phyloP scores from a whole-genome alignment of 768 basidiomycete species.

The Suillus clintonianus region DNA sequence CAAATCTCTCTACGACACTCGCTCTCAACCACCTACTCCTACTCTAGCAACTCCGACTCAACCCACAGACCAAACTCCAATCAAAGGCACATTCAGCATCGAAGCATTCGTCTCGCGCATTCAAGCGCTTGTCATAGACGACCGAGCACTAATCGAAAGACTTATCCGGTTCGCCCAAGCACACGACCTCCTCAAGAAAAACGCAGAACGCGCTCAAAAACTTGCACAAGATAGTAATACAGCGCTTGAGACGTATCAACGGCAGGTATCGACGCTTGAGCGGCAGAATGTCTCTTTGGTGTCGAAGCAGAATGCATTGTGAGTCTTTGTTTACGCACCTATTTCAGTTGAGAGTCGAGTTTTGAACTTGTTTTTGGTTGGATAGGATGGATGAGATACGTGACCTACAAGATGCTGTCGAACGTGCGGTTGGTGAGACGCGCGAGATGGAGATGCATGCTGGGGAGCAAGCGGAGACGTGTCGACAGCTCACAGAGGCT shows the following conservation, averaged over 20 bases:
- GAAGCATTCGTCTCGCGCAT: slow-evolving; percentile 80
- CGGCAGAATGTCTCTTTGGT: slow-evolving; percentile 63
- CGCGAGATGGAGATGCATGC: slow-evolving; percentile 67
- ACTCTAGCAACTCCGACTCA: slow-evolving; percentile 22
- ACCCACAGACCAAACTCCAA: slow-evolving; percentile 4
- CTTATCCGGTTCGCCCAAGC: slow-evolving; percentile 85
- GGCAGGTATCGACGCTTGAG: slow-evolving; percentile 79
- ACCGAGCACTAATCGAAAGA: slow-evolving; percentile 80
- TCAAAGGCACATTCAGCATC: slow-evolving; percentile 51
- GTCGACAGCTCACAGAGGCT: slow-evolving; percentile 71
- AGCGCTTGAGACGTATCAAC: slow-evolving; percentile 88
- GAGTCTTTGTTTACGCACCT: slow-evolving; percentile 21
- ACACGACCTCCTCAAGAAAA: slow-evolving; percentile 88
- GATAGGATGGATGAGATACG: slow-evolving; percentile 67
- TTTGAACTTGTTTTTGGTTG: background rate
- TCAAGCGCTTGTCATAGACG: slow-evolving; percentile 80
- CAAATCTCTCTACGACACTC: slow-evolving; percentile 71
- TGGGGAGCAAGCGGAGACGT: slow-evolving; percentile 73
- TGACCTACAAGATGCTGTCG: slow-evolving; percentile 59
- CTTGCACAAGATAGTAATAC: slow-evolving; percentile 79
- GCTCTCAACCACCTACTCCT: slow-evolving; percentile 19
- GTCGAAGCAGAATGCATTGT: slow-evolving; percentile 60
- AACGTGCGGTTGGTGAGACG: slow-evolving; percentile 62
- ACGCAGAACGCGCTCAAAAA: slow-evolving; percentile 89
- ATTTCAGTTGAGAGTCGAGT: background rate